Conservation (phyloP, 73 alveolate species). For the Tetrahymena elliotti region DNA sequence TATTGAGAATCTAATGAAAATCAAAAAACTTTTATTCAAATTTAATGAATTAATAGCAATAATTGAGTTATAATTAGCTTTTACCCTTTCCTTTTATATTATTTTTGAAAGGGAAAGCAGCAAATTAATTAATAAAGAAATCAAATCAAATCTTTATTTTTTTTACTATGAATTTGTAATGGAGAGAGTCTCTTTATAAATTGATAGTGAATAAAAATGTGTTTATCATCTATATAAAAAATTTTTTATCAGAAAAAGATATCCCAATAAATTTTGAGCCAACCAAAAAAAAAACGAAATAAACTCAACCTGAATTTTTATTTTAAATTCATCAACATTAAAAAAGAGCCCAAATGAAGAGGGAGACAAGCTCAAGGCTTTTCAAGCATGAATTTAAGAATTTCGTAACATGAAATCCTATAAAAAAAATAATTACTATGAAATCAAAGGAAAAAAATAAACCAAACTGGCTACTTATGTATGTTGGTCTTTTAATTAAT, state of each 20-base stretch:
- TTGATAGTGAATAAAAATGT: not conserved
- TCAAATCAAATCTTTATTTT: not conserved
- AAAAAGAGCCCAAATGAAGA: not conserved
- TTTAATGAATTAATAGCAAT: not conserved
- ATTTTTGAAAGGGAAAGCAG: not conserved
- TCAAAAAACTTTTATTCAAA: not conserved
- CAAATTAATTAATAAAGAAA: not conserved
- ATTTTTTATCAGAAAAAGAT: not conserved
- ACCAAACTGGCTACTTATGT: not conserved
- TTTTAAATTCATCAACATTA: not conserved
- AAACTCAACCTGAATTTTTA: not conserved
- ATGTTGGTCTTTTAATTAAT: not conserved
- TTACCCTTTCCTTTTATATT: not conserved
- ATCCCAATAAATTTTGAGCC: not conserved
- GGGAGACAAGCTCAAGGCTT: not conserved
- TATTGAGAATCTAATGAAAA: not conserved
- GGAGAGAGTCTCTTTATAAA: not conserved
- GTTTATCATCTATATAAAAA: not conserved
- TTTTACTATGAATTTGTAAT: not conserved
- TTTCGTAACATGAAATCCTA: not conserved
- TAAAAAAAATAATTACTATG: not conserved
- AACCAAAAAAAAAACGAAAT: not conserved
- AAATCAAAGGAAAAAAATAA: not conserved
- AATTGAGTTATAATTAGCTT: not conserved
- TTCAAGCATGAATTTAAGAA: not conserved